Percentiles rank a stretch among this genome's conserved stretches.
Conservation (phyloP, 2,329 filamentous ascomycete species). For the Coleophoma crateriformis region DNA sequence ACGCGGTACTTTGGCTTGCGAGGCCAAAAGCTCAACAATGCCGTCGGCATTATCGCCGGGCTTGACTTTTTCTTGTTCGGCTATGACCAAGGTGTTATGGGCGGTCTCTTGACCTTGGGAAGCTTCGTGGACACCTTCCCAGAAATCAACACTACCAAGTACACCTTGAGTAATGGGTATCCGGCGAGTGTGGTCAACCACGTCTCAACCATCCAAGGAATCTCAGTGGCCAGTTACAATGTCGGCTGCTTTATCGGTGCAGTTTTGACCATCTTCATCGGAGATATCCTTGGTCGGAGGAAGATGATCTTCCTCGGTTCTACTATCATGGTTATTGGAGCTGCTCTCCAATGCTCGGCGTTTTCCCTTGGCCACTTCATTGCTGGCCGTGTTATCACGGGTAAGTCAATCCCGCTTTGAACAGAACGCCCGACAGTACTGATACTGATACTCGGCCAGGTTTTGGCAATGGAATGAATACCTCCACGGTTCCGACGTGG, state of each 20-base stretch:
- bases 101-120: slow-evolving; percentile 60
- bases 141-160: slow-evolving; percentile 6
- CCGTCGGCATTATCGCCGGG: slow-evolving; percentile 66
- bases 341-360: slow-evolving; percentile 34
- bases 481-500: slow-evolving; percentile 49
- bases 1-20: slow-evolving; percentile 56
- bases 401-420: too few species aligned
- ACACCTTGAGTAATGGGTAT: slow-evolving; percentile 6
- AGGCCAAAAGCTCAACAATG: slow-evolving; percentile 60
- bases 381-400: slow-evolving; percentile 39
- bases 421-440: background rate
- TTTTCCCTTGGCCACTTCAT: slow-evolving; percentile 48
- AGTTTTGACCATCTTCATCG: slow-evolving; percentile 39
- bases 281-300: slow-evolving; percentile 52
- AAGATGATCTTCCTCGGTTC: slow-evolving; percentile 51
- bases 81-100: slow-evolving; percentile 70
- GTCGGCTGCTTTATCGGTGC: slow-evolving; percentile 52
- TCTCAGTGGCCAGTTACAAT: slow-evolving; percentile 51
- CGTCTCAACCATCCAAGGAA: slow-evolving; percentile 31
- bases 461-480: slow-evolving; percentile 45
- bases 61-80: slow-evolving; percentile 61
- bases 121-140: slow-evolving; percentile 42
- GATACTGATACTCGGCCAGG: slow-evolving; percentile 19
- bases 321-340: slow-evolving; percentile 52
- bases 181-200: slow-evolving; percentile 5